Base-by-base conservation (phyloP, 2,329 filamentous ascomycete species). In the Thermothelomyces thermophilus region DNA sequence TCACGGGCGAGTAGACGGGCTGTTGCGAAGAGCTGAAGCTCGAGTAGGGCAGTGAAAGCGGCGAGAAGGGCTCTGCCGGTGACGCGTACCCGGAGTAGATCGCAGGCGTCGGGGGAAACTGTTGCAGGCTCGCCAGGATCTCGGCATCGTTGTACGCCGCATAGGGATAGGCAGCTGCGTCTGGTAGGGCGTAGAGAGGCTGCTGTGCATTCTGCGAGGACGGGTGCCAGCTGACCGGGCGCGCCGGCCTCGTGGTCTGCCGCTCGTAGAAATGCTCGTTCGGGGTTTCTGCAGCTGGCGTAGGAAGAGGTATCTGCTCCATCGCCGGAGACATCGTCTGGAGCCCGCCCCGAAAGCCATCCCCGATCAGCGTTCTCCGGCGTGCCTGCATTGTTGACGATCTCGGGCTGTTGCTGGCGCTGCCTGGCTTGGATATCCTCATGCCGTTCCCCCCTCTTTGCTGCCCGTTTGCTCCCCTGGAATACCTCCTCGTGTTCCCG, bases 151-250 rank as follows among this genome's bases (percentile, higher is more conserved):
- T 64, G 53, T 68, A 68, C 40, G 68, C 62, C 7, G 72, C 64
- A 31, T 72, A 65, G 11, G 68, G 61, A 55, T 74, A 71, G 56
- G 67, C 62, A 31, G 64, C 61, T 26, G 61, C 56, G 41, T 65
- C 61, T 46, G 70, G 67, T 41, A 67, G 64, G 52, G 66, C 65
- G 14, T 68, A 63, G 61, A 64, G 63, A 46, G 60, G 61, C 28
- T 62, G 62, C 50, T 66, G 66, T 30, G 64, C 65, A 17, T 71
- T 41, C 8, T 78, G 73, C 9, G 83, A 78, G 19, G 78, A 77
- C 2, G 85, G 83, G 64, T 90, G 86, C 86, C 86, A 90, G 71
- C 85, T 89, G 40, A 87, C 71, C 5, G 86, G 85, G 36, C 86
- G 77, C 46, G 68, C 68, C 34, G 73, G 66, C 61, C 68, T 64